Evolutionary conservation across 2,329 filamentous ascomycete species (phyloP), one percentile per base, ranked within the genome.

Genomic region (Venturia oleaginea): DNA sequence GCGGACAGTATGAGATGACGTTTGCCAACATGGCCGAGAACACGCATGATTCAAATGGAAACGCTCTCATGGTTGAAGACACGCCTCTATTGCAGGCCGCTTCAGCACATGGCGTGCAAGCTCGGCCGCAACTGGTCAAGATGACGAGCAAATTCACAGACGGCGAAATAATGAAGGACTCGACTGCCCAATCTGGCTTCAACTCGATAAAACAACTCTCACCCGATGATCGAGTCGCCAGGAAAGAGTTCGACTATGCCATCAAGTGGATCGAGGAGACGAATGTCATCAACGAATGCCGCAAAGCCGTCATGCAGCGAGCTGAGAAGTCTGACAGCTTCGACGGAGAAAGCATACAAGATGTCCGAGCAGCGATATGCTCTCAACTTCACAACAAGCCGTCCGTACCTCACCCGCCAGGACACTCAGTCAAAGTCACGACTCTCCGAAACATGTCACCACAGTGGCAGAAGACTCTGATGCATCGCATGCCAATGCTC

Each of bases 401-500:
- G 4, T 79, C 80, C 0, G 76, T 83, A 32, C 76, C 79, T 4
- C 81, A 83, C 68, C 80, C 81, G n/a, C 80, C 80, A 17, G 68
- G 70, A 8, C 75, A 73, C 59, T 81, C 80, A 0, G 76, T 83
- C 54, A 75, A 77, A 64, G 77, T 83, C 7, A 80, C 80, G 1
- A 81, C 80, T 1, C 72, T 83, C 1, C 73, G 78, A 59, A 78
- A 78, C 38, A 70, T 78, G 13, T 74, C 73, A 2, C 72, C 76
- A 57, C 78, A 77, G 2, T 71, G 72, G 10, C 67, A 80, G 32
- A 75, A 77, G 59, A 69, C 69, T 13, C 80, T 82, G 65, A 61
- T 82, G 27, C 81, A 83, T 69, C 75, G 80, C 11, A 69, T 83
- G 4, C 81, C 81, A 0, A 76, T 83, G 63, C 73, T 83, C 2